phyloP scores from a whole-genome alignment of 352 stramenopile genomes.

The Globisporangium abappressorium region DNA sequence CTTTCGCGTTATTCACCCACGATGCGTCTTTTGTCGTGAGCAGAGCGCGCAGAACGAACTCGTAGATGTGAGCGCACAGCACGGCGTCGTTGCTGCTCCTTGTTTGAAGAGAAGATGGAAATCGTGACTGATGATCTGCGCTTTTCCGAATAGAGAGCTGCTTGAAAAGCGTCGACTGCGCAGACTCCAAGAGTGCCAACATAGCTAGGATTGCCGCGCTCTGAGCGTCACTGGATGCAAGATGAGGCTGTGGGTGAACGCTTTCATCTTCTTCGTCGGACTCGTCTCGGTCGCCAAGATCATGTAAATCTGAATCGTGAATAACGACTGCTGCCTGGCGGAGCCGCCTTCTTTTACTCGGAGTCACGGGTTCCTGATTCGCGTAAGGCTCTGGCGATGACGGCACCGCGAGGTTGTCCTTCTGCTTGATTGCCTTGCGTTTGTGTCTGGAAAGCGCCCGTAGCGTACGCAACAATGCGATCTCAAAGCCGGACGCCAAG shows the following conservation, averaged over 20 bases:
- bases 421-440: background rate
- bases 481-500: conserved; percentile 34
- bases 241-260: conserved; percentile 21
- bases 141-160: background rate
- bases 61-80: conserved; percentile 8
- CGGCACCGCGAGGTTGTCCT: background rate
- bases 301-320: background rate
- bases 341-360: conserved; percentile 17
- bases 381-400: background rate
- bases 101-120: background rate
- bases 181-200: conserved; percentile 36
- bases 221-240: conserved; percentile 33
- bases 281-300: background rate
- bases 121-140: background rate
- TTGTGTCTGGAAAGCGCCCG: background rate
- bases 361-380: conserved; percentile 2
- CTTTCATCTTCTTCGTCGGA: background rate
- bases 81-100: background rate
- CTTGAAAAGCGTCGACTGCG: conserved; percentile 31
- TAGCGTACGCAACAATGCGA: background rate
- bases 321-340: conserved; percentile 5
- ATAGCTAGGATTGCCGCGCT: conserved; percentile 32
- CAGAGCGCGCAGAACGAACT: conserved; percentile 22
- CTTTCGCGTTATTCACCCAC: conserved; percentile 30
- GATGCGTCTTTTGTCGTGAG: conserved; percentile 30